A percentile compares a stretch with the other conserved stretches of the same genome.
Conservation (phyloP, 306 rosid genomes). For the Medicago ruthenica region DNA sequence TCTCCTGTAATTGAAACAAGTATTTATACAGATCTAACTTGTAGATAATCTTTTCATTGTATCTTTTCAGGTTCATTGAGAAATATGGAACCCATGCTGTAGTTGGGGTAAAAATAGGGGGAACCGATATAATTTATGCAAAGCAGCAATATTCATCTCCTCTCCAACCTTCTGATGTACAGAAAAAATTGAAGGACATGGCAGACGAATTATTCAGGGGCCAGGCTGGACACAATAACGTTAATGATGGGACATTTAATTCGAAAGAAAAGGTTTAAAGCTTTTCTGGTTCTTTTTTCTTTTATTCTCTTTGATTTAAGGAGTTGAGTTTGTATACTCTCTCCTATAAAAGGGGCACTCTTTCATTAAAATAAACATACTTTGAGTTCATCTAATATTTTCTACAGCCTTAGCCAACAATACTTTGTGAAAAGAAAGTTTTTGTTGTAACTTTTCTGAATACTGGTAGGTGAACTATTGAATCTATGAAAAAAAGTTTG, state of each 20-base stretch:
- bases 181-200: constrained; percentile 72
- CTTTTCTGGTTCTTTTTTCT: constrained; percentile 31
- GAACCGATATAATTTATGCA: constrained; percentile 73
- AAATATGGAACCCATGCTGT: constrained; percentile 81
- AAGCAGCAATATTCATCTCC: constrained; percentile 77
- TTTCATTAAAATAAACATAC: too few species aligned
- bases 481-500: not conserved
- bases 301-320: constrained; percentile 1
- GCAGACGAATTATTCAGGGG: constrained; percentile 61
- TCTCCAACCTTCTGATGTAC: constrained; percentile 70
- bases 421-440: not conserved
- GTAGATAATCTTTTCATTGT: constrained; percentile 12
- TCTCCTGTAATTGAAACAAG: not conserved
- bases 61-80: constrained; percentile 65
- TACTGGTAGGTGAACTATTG: not conserved
- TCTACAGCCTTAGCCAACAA: not conserved
- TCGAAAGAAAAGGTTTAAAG: constrained; percentile 51
- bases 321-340: too few species aligned
- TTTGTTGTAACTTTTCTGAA: not conserved
- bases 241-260: constrained; percentile 43
- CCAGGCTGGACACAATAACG: constrained; percentile 43
- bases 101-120: constrained; percentile 79
- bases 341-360: too few species aligned
- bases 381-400: too few species aligned
- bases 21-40: not conserved